Evolutionary conservation across 2,329 filamentous ascomycete species (phyloP).

Genomic region (Pseudocercospora pini-densiflorae): DNA sequence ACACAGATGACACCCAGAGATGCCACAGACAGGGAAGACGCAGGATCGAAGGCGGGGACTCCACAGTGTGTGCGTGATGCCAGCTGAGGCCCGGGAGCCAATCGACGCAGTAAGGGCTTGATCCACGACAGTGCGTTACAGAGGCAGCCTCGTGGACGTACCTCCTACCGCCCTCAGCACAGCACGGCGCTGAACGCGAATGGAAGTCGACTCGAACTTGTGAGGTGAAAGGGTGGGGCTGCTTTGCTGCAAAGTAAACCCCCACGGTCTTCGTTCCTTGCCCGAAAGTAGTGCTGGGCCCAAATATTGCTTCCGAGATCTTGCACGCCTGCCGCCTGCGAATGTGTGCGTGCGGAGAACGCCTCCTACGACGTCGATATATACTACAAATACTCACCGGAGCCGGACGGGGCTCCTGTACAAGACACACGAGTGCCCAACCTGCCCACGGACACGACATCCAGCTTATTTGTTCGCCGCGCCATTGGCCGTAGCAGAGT

Average conservation of each 20-base stretch:
- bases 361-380: neutral
- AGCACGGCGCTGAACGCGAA: neutral
- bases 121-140: neutral
- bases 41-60: slow-evolving; percentile 14
- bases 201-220: slow-evolving; percentile 8
- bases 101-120: neutral
- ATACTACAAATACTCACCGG: neutral
- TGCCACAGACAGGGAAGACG: slow-evolving; percentile 10
- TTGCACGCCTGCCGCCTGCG: neutral
- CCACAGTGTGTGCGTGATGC: slow-evolving; percentile 8
- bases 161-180: neutral
- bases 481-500: slow-evolving; percentile 4
- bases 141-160: slow-evolving; percentile 4
- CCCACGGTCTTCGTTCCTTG: slow-evolving; percentile 1
- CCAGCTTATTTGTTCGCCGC: slow-evolving; percentile 1
- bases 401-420: neutral
- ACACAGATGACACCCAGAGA: slow-evolving; percentile 11
- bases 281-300: slow-evolving; percentile 1
- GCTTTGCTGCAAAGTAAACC: neutral
- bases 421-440: neutral
- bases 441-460: neutral
- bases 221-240: slow-evolving; percentile 1
- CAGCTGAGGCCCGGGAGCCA: slow-evolving; percentile 3
- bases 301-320: neutral
- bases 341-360: neutral